Conservation (phyloP, 108 stramenopile species). For the Fistulifera solaris region DNA sequence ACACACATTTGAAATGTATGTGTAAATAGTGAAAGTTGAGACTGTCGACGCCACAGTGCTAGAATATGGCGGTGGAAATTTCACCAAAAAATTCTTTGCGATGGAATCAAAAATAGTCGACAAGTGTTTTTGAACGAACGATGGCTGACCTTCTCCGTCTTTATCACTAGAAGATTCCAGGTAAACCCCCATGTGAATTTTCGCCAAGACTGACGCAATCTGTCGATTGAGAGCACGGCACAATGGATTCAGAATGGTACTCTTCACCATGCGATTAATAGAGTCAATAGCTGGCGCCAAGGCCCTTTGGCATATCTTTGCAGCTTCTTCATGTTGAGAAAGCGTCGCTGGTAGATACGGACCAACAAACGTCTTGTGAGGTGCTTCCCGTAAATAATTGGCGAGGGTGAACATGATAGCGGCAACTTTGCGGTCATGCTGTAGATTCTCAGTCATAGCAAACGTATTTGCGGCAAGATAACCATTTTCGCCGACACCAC, state of each 20-base stretch:
- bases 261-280: slow-evolving; percentile 64
- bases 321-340: slow-evolving; percentile 71
- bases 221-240: slow-evolving; percentile 53
- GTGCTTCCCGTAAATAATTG: slow-evolving; percentile 44
- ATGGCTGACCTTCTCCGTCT: slow-evolving; percentile 24
- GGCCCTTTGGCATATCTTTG: slow-evolving; percentile 51
- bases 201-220: slow-evolving; percentile 43
- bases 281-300: slow-evolving; percentile 58
- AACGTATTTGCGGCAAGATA: slow-evolving; percentile 19
- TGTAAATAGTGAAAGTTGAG: slow-evolving; percentile 71
- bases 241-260: slow-evolving; percentile 50
- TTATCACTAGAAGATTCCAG: slow-evolving; percentile 18
- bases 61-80: slow-evolving; percentile 58
- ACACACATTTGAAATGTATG: slow-evolving; percentile 70
- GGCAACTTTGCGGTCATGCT: slow-evolving; percentile 73
- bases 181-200: slow-evolving; percentile 64
- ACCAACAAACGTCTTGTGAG: slow-evolving; percentile 72
- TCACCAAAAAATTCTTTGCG: slow-evolving; percentile 38
- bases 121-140: slow-evolving; percentile 72
- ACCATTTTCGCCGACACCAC: slow-evolving; percentile 41
- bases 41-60: slow-evolving; percentile 57
- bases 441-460: slow-evolving; percentile 44
- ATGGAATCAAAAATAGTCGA: slow-evolving; percentile 44
- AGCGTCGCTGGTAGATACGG: slow-evolving; percentile 78
- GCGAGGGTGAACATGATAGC: slow-evolving; percentile 45